Evolutionary conservation across 495 filamentous ascomycete species (phyloP).

Genomic region (Podospora comata): DNA sequence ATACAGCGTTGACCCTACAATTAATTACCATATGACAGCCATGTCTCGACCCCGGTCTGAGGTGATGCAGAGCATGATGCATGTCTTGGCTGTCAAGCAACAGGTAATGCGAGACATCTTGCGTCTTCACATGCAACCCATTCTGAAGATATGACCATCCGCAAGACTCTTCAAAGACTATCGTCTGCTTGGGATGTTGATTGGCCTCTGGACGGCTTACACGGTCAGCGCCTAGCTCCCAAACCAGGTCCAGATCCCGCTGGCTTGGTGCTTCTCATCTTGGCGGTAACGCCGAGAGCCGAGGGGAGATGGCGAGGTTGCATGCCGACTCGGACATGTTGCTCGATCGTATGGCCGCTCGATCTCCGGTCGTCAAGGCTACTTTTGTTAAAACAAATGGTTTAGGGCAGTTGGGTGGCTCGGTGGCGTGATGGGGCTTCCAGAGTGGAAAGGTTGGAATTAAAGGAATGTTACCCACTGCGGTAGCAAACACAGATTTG

Average conservation of each 20-base stretch:
- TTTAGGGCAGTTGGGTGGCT: background rate
- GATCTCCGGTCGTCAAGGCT: background rate
- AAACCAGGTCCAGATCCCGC: background rate
- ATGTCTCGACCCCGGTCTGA: background rate
- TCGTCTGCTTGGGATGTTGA: background rate
- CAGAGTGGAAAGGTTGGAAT: background rate
- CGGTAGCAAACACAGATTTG: background rate
- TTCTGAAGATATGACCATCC: background rate
- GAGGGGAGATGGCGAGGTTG: slow-evolving; percentile 4
- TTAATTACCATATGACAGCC: background rate
- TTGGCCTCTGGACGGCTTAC: background rate
- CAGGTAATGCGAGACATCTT: background rate
- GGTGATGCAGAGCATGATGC: background rate
- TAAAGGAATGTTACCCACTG: background rate
- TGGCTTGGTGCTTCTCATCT: background rate
- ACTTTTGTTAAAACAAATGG: background rate
- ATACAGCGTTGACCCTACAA: background rate
- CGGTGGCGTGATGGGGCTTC: no score
- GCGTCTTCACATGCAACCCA: background rate
- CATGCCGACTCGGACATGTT: background rate
- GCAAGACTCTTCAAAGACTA: background rate
- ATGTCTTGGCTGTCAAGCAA: background rate
- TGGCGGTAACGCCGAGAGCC: slow-evolving; percentile 2
- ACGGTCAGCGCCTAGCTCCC: background rate
- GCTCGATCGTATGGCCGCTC: slow-evolving; percentile 2